Evolutionary conservation across 495 filamentous ascomycete genomes (phyloP).

Genomic region (Neurospora sp.): DNA sequence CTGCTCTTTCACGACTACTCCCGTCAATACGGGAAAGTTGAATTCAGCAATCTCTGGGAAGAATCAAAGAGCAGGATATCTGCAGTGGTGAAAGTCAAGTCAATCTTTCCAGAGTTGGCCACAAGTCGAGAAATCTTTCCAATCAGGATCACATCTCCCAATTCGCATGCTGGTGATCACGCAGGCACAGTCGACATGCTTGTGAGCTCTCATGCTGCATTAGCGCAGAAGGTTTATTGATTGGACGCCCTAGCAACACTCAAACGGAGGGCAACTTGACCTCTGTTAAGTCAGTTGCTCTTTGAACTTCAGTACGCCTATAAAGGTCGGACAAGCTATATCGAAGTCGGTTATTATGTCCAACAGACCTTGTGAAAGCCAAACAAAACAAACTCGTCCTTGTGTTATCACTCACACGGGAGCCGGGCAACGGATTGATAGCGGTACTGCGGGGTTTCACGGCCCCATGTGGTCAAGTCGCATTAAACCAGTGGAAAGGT

Average conservation of each 20-base stretch:
- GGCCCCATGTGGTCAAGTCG: background rate
- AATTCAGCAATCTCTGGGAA: background rate
- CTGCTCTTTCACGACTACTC: background rate
- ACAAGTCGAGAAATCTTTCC: background rate
- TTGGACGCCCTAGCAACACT: background rate
- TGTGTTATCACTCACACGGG: background rate
- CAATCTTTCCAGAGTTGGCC: background rate
- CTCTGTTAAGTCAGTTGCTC: background rate
- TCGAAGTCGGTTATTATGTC: background rate
- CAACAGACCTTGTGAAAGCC: background rate
- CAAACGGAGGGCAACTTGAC: background rate
- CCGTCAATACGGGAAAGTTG: background rate
- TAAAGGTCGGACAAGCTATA: background rate
- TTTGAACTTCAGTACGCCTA: background rate
- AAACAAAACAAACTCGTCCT: background rate
- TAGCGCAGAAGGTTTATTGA: background rate
- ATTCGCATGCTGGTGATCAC: background rate
- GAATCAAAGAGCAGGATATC: background rate
- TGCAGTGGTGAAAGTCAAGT: background rate
- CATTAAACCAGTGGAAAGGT: background rate
- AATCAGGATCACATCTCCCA: background rate
- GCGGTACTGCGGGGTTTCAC: background rate
- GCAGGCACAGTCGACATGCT: background rate
- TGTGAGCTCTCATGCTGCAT: background rate
- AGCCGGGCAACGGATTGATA: background rate